Base-by-base conservation (phyloP, 148 eudicot genomes). In the Rhododendron kiyosumense region DNA sequence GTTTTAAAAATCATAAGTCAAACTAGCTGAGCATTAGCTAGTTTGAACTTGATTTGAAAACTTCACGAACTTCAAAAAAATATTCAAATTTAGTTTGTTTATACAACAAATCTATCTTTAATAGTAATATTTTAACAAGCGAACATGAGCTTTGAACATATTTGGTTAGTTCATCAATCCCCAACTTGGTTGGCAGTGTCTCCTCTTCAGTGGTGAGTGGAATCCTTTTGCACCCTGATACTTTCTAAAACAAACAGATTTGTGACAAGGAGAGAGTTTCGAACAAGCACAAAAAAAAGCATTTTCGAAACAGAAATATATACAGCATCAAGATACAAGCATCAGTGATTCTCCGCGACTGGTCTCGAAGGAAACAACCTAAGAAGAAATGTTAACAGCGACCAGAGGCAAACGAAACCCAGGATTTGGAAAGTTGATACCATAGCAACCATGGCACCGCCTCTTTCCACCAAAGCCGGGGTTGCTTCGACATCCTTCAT, bases 311-410 rank as follows among this genome's bases (percentile, higher is more conserved):
- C 65, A 85, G 65, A 51, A 28, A 28, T 28, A 87, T 75, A 26
- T 81, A 88, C 81, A 85, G 38, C 77, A 73, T 38, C 51, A 7
- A 17, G 45, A 12, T 65, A 86, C 54, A 75, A 52, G 82, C 34
- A 87, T 92, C 88, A 94, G 83, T 93, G 94, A 45, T 92, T 95
- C 81, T 94, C 93, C 3, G 91, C 85, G 45, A 94, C 94, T 4
- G 95, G 98, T 89, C 95, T 90, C 12, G 94, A 96, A 67, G 98
- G 98, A 87, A 94, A 94, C 75, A 96, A 88, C 88, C 96, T 88
- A n/a, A 93, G 86, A 73, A 96, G 96, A 87, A 96, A 96, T 32
- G 98, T 94, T 81, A 95, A 85, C 81, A 96, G 89, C 2, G 98
- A 96, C 99, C 99, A 96, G 32, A 96, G 92, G 88, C 98, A 94